phyloP scores from a whole-genome alignment of 2,329 filamentous ascomycete species.

The Aspergillus amoenus region DNA sequence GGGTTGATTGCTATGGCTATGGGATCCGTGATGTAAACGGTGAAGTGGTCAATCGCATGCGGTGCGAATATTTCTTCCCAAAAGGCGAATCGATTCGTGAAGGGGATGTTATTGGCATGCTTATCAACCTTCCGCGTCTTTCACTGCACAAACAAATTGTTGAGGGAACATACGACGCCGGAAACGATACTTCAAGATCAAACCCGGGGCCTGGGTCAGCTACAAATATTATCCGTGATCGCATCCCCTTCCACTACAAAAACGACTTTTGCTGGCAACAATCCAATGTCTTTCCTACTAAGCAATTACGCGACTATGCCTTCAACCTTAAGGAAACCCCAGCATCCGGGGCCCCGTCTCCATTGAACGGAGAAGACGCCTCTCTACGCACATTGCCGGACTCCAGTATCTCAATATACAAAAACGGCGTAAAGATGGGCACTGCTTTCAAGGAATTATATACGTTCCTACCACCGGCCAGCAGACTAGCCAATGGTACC shows the following conservation, averaged over 20 bases:
- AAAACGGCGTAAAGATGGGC: constrained; percentile 84
- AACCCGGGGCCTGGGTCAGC: constrained; percentile 53
- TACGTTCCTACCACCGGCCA: constrained; percentile 88
- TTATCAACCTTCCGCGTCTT: constrained; percentile 86
- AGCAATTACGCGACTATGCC: constrained; percentile 75
- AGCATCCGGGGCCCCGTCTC: constrained; percentile 51
- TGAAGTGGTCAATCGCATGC: constrained; percentile 89
- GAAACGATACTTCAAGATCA: constrained; percentile 38
- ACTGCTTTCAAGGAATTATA: constrained; percentile 85
- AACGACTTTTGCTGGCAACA: constrained; percentile 86
- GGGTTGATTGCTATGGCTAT: constrained; percentile 94
- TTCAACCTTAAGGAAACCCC: constrained; percentile 47
- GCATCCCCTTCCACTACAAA: constrained; percentile 92
- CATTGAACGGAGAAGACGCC: constrained; percentile 66
- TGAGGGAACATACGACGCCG: constrained; percentile 81
- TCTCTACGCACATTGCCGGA: constrained; percentile 83
- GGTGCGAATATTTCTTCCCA: constrained; percentile 85
- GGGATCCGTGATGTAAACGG: constrained; percentile 85
- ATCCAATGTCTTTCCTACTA: constrained; percentile 65
- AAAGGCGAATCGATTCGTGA: constrained; percentile 76
- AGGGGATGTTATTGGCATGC: constrained; percentile 90
- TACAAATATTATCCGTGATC: constrained; percentile 86
- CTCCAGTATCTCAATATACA: constrained; percentile 85
- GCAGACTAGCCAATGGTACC: constrained; percentile 48
- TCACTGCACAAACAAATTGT: constrained; percentile 85